A percentile compares a stretch with the other conserved stretches of the same genome.
Conservation (phyloP, 208 protist species). For the Novymonas esmeraldas region DNA sequence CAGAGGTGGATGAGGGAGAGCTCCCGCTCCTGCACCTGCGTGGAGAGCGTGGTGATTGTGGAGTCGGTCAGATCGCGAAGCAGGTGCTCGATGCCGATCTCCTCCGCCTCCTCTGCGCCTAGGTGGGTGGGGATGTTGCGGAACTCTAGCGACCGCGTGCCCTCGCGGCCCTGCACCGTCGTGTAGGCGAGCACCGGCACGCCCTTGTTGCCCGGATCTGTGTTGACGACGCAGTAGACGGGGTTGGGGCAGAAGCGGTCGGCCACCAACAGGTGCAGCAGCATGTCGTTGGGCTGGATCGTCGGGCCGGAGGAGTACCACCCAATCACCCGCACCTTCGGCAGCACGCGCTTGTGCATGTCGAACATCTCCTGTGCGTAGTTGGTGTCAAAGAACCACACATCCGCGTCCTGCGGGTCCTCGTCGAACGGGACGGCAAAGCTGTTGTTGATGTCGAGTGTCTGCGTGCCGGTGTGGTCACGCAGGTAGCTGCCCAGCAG, state of each 20-base stretch:
- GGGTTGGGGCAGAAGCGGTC: constrained; percentile 93
- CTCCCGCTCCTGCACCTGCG: constrained; percentile 94
- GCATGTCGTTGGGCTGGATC: constrained; percentile 96
- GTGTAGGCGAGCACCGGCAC: constrained; percentile 91
- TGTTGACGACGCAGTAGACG: constrained; percentile 93
- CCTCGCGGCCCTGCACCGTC: constrained; percentile 83
- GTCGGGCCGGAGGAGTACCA: constrained; percentile 99
- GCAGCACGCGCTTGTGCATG: constrained; percentile 99
- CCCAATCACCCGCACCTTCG: constrained; percentile 97
- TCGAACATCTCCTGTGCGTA: constrained; percentile 97
- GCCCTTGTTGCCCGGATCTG: constrained; percentile 87
- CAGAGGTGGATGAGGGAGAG: constrained; percentile 93
- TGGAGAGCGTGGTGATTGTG: constrained; percentile 95
- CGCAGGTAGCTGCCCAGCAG: constrained; percentile 93
- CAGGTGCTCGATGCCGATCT: constrained; percentile 99
- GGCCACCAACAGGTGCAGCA: constrained; percentile 97
- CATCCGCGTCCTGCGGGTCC: constrained; percentile 94
- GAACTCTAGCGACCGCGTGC: constrained; percentile 84
- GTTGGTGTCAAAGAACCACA: constrained; percentile 99
- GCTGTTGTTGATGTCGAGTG: constrained; percentile 95
- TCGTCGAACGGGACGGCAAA: constrained; percentile 99
- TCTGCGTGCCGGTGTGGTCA: constrained; percentile 50
- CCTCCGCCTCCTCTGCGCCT: constrained; percentile 97
- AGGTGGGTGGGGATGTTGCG: constrained; percentile 94
- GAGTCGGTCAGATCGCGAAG: constrained; percentile 98